Evolutionary conservation across 768 basidiomycete genomes (phyloP), one percentile per base, ranked within the genome.

Genomic region (Lactifluus piperatus): DNA sequence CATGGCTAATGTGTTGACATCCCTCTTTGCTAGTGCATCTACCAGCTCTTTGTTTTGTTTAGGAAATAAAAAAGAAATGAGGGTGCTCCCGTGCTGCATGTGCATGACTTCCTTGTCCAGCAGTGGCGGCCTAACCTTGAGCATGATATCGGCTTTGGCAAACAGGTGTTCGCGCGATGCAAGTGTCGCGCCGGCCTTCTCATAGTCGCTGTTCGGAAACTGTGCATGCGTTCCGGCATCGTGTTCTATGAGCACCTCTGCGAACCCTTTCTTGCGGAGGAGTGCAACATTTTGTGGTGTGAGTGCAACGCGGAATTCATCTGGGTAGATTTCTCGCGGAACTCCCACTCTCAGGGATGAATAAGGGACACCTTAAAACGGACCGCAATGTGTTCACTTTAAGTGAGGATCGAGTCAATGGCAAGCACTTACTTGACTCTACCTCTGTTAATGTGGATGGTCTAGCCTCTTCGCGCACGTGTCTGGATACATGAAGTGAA

Each of bases 21-120:
- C 81, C 54, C 81, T 79, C 32, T 77, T 71, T n/a, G 84, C 79
- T 62, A 92, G 74, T 50, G 77, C 76, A 66, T 91, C 84, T 26
- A 93, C 82, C 50, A 86, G 78, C 37, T 75, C 70, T 70, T 85
- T 84, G 74, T 93, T 93, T 73, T 92, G 89, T 24, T 81, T 76
- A 26, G 91, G 89, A 72, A 91, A 88, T 66, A 94, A 71, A 71
- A 94, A 88, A 7, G 89, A 91, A 58, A 94, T 85, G 56, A 91
- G 68, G 16, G 90, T 91, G 70, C 84, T 85, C 41, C 86, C 88
- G 67, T 84, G 77, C 69, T 83, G 90, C 66, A 92, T 68, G 53
- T 70, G 68, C 26, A 79, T 75, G 26, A 78, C 75, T 70, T 93
- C 91, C 66, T 82, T 75, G 26, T 79, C 80, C 48, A 76, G 70